These are phyloP conservation scores for Thecaphora frezii DNA, from an alignment of 1,284 basidiomycete genomes.

Conservation along the genomic window DNA sequence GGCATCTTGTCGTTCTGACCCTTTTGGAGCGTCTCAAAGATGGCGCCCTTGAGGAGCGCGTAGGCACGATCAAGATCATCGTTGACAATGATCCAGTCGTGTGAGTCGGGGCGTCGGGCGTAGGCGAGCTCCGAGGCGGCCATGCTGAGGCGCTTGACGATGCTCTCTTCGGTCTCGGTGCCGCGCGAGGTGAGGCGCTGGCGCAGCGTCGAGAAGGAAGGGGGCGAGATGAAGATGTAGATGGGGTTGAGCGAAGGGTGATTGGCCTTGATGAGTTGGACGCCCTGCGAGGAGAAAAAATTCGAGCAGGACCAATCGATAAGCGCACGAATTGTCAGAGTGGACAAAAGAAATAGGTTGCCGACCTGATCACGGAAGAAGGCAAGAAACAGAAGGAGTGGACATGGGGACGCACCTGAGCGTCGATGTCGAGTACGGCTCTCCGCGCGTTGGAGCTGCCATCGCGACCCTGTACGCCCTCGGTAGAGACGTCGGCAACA, in stretches of 20 bases:
- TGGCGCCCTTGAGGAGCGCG: constrained; percentile 59
- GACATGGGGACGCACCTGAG: constrained; percentile 63
- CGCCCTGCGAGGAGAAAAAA: constrained; percentile 21
- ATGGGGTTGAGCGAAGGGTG: constrained; percentile 74
- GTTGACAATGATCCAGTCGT: constrained; percentile 87
- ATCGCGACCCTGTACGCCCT: constrained; percentile 20
- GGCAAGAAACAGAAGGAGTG: background rate
- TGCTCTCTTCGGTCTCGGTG: constrained; percentile 77
- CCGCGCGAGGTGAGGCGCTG: constrained; percentile 74
- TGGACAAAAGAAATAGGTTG: no score
- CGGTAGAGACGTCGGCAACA: constrained; percentile 63
- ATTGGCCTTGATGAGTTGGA: constrained; percentile 71
- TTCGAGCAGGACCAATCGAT: no score
- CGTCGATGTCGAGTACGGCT: constrained; percentile 95
- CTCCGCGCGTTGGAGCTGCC: constrained; percentile 63
- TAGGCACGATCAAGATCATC: constrained; percentile 86
- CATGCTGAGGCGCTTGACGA: constrained; percentile 75
- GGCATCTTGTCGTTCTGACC: constrained; percentile 42
- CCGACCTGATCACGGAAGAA: no score
- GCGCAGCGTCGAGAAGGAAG: constrained; percentile 65
- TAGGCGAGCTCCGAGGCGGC: constrained; percentile 83
- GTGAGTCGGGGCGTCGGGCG: constrained; percentile 71
- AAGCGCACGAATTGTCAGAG: no score
- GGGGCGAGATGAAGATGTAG: constrained; percentile 91
- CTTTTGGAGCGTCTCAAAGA: constrained; percentile 20